These are phyloP conservation scores for Globisporangium paddicum DNA, from an alignment of 352 stramenopile species.

Conservation along the genomic window DNA sequence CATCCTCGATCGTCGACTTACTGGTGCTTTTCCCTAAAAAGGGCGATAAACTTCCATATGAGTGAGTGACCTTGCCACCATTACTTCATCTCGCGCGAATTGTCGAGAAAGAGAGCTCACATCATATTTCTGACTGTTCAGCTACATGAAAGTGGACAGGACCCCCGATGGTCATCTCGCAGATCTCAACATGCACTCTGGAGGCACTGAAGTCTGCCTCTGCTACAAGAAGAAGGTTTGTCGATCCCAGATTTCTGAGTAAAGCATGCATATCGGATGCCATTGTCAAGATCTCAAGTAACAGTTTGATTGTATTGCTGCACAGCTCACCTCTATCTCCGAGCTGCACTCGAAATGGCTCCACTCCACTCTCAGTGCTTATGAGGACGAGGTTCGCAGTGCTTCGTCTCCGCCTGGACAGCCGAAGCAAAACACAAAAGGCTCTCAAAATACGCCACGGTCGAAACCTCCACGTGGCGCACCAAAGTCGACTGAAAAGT, in stretches of 20 bases:
- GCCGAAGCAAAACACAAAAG: background rate
- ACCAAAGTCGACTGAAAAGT: background rate
- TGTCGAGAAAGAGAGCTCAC: background rate
- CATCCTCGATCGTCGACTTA: slow-evolving; percentile 59
- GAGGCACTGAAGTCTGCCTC: slow-evolving; percentile 69
- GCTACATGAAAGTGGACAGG: slow-evolving; percentile 76
- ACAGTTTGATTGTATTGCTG: background rate
- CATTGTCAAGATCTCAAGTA: background rate
- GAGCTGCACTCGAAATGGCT: slow-evolving; percentile 42
- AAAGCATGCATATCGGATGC: background rate
- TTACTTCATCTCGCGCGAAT: too few relatives aligned
- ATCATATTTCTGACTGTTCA: slow-evolving; percentile 14
- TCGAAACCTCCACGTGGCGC: background rate
- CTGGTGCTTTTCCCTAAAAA: slow-evolving; percentile 76
- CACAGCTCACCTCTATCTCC: slow-evolving; percentile 28
- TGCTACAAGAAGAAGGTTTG: slow-evolving; percentile 81
- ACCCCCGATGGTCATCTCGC: slow-evolving; percentile 58
- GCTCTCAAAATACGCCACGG: background rate
- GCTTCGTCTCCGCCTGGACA: background rate
- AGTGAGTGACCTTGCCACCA: slow-evolving; percentile 30
- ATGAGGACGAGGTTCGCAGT: background rate
- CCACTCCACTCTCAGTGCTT: slow-evolving; percentile 10
- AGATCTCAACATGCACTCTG: slow-evolving; percentile 70
- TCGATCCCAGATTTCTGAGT: background rate
- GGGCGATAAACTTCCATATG: slow-evolving; percentile 77